Base-by-base conservation (phyloP, 1,139 yeast species). In the Wickerhamomyces sp. region DNA sequence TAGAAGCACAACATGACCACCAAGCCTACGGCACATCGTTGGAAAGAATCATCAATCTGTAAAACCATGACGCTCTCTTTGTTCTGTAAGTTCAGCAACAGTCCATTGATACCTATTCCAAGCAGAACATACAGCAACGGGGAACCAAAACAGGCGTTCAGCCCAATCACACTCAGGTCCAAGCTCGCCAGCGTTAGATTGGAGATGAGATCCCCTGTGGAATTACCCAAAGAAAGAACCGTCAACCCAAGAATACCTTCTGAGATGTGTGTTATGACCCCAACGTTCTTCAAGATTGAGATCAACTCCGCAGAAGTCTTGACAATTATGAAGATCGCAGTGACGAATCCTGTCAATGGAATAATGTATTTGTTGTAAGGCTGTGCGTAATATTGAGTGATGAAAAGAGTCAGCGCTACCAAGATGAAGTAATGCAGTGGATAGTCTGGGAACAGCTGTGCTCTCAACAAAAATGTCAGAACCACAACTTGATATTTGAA, bases 111-210 rank as follows among this genome's bases (percentile, higher is more conserved):
- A 1, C 87, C 86, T 20, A 80, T 60, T 1, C 88, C 88, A 10
- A 78, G 59, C 6, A 80, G 57, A 25, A 80, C 64, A 45, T 78
- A 78, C 23, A 81, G 52, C 47, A 89, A 61, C 0, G 97, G 97
- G 0, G 96, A 87, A 0, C 96, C 97, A 57, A 88, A 83, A 54
- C 96, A 88, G 0, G 97, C 96, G 19, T 93, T 85, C 25, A 91
- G 68, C 0, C 96, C 96, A 84, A 89, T 84, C 37, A 83, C 69
- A 0, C 95, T 87, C 62, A 78, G 79, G 0, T 95, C 96, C 71
- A 86, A 72, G 40, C 66, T 67, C 1, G 95, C 89, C 25, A 91
- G 75, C 0, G 95, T 84, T 26, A 82, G 61, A 51, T 89, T 87
- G 0, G 96, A 82, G 1, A 89, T 78, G 32, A 89, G 64, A 51